Evolutionary conservation across 352 stramenopile genomes (phyloP), one percentile per base, ranked within the genome.

Genomic region (Phytophthora sojae): DNA sequence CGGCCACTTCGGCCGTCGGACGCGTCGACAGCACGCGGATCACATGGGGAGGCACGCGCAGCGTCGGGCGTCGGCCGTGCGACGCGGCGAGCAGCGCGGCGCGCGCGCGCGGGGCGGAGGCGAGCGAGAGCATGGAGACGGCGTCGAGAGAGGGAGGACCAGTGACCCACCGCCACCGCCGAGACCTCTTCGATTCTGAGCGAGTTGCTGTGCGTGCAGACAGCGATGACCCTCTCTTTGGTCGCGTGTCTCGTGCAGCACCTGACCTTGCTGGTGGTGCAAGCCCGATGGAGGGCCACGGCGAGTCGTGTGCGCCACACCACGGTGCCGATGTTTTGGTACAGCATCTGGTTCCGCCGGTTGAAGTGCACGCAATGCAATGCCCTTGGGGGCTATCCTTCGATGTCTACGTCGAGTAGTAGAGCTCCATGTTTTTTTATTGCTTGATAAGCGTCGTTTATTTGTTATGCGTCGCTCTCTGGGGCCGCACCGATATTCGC

Each of bases 1-100:
- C 77, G 8, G 80, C 67, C 21, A 83, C 69, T 71, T 85, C 80
- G 15, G 80, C 73, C 7, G 77, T 83, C 12, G 86, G 80, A 23
- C 75, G 84, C 61, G 84, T 92, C 50, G 84, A 94, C 49, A 90
- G 69, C 59, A 91, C 74, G 57, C 86, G 84, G 56, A 86, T 75
- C 57, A 86, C 55, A 50, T 66, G 75, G 4, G 65, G 57, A 59
- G 64, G 60, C 21, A 69, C 53, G 12, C 57, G 71, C 32, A 70
- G 58, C 35, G 56, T 23, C 26, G 58, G 4, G 11, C 61, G 59
- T 11, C 61, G 67, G 15, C 58, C 35, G 32, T 59, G 59, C 21
- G 62, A 71, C 42, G 69, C 32, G 9, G 61, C 26, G 21, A 62
- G 58, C 50, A 69, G 50, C 54, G 60, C 63, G 21, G 53, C 59